A percentile compares a stretch with the other conserved stretches of the same genome.
These are phyloP conservation scores for Rhizomucor miehei DNA, from an alignment of 371 early-diverging fungal genomes.

Conservation along the genomic window DNA sequence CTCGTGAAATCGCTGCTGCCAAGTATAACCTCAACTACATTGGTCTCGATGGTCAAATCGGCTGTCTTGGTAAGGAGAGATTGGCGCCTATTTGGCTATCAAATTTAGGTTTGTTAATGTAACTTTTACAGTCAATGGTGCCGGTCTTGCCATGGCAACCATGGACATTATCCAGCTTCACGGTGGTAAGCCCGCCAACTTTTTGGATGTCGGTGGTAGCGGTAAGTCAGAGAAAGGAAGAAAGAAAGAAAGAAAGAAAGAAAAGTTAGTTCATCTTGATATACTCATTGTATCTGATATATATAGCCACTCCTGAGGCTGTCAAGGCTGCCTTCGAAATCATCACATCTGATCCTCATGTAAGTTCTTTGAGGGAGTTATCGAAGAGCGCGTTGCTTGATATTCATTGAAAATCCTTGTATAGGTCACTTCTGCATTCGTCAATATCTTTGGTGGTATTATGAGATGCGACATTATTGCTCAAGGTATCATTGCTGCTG, in stretches of 20 bases:
- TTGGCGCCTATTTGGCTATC: no score
- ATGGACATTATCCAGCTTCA: slow-evolving; percentile 99
- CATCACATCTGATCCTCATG: slow-evolving; percentile 91
- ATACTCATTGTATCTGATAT: background rate
- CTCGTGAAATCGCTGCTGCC: slow-evolving; percentile 96
- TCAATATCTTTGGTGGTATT: slow-evolving; percentile 99
- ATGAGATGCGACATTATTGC: slow-evolving; percentile 99
- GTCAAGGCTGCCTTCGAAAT: slow-evolving; percentile 99
- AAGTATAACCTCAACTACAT: slow-evolving; percentile 98
- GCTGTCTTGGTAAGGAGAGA: slow-evolving; percentile 53
- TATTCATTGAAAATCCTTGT: background rate
- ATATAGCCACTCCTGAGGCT: slow-evolving; percentile 84
- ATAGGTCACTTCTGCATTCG: slow-evolving; percentile 88
- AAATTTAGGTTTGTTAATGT: no score
- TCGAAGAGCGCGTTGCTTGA: background rate
- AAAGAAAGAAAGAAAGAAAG: no score
- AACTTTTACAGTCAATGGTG: slow-evolving; percentile 98
- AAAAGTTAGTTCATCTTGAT: background rate
- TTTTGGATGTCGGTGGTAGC: slow-evolving; percentile 98
- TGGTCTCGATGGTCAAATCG: slow-evolving; percentile 92
- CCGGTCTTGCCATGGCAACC: slow-evolving; percentile 99
- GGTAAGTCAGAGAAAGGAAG: slow-evolving; percentile 10
- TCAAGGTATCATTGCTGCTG: slow-evolving; percentile 96
- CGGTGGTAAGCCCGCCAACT: slow-evolving; percentile 99
- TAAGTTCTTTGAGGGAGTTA: slow-evolving; percentile 9